Evolutionary conservation across 371 early-diverging fungal genomes (phyloP).

Genomic region (Gilbertella persicaria): DNA sequence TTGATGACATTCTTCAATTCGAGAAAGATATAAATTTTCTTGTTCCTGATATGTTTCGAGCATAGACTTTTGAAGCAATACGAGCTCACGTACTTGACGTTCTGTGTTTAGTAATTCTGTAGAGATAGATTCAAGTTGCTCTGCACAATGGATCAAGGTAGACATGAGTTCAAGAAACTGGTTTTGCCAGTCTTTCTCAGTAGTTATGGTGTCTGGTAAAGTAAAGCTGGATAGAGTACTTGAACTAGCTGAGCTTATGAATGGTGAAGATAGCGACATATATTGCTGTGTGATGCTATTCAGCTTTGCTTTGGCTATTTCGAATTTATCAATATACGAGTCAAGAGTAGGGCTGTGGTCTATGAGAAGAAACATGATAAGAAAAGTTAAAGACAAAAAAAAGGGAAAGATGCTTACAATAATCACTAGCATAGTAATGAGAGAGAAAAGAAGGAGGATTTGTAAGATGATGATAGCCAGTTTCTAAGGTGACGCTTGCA

Average conservation of each 20-base stretch:
- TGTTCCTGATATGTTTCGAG: conserved; percentile 17
- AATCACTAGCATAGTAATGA: neutral
- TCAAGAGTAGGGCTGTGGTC: neutral
- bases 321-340: neutral
- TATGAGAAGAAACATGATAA: neutral
- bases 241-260: neutral
- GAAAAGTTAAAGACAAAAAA: neutral
- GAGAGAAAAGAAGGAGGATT: neutral
- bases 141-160: conserved; percentile 17
- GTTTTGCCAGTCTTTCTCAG: conserved; percentile 19
- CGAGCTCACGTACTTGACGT: conserved; percentile 21
- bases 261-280: neutral
- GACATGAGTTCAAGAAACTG: conserved; percentile 26
- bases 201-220: neutral
- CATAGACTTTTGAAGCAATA: conserved; percentile 17
- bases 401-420: neutral
- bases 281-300: neutral
- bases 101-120: conserved; percentile 26
- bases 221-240: neutral
- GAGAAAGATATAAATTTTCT: conserved; percentile 21
- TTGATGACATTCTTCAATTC: conserved; percentile 26
- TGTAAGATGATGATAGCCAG: neutral
- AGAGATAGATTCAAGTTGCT: conserved; percentile 27
- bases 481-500: neutral
- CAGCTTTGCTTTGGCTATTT: neutral